Base-by-base conservation (phyloP, 441 rosid genomes). In the Adansonia madagascariensis region DNA sequence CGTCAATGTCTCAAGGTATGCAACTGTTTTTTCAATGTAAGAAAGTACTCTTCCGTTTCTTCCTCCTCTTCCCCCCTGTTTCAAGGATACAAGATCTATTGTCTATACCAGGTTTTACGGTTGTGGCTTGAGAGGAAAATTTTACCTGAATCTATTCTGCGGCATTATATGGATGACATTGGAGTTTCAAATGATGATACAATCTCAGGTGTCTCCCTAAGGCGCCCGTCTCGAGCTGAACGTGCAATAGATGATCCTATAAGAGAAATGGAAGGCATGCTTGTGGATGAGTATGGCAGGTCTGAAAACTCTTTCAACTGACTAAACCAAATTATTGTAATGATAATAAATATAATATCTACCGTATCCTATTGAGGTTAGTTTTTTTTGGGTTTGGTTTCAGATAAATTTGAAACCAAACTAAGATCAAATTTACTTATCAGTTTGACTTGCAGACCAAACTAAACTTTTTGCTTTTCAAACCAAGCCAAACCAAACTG, bases 231-330 rank as follows among this genome's bases (percentile, higher is more conserved):
- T 78, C 94, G 98, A 79, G 89, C 94, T 22, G 98, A 96, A 85
- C 93, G 99, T 61, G 91, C 98, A 71, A 87, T 96, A 27, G 95
- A 96, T 78, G 99, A 96, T 84, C 99, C 99, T 69, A 80, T 96
- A 53, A 91, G 99, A 85, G 98, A 90, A 88, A 96, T 96, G 97
- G 99, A 96, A 83, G 98, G 98, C 88, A 94, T 96, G 94, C 90
- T 86, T 85, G 98, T 96, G 61, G 99, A 96, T 82, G 99, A 96
- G 88, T 96, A 96, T 85, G 99, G 99, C 77, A 94, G 99, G 99
- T 94, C 77, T 43, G 87, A 49, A 1, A 39, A 10, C 44, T 60
- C 70, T 47, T 22, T 14, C 6, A 17, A 49, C 22, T 3, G 3
- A 57, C 27, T 56, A 52, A 44, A 49, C 43, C 50, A 35, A 39